Evolutionary conservation across 306 rosid genomes (phyloP), one percentile per base, ranked within the genome.

Genomic region (Trifolium pratense): DNA sequence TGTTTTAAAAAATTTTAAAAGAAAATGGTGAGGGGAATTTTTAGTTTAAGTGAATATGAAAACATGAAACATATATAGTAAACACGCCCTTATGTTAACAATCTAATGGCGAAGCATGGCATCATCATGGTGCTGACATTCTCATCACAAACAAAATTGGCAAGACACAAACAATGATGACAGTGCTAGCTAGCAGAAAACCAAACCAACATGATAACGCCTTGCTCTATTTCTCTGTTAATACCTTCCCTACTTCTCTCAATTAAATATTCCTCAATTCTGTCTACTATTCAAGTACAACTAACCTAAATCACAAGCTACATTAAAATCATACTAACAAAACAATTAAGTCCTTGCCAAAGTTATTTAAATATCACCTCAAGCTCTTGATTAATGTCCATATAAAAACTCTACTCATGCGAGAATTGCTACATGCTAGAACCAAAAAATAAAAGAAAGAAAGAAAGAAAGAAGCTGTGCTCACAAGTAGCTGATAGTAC

Each of bases 401-500:
- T 13, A 62, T 9, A 62, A 62, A 64, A 16, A 64, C 32, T 20
- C 9, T 40, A 23, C 21, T 43, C 71, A 66, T 66, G 18, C 39
- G 4, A 43, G 56, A 42, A 43, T 43, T 21, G 15, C 56, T 43
- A 77, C 48, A 64, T 51, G 66, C 18, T 63, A 23, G 20, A 63
- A 69, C 64, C 40, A 64, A 56, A 75, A 12, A 6, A 5, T 9
- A 18, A 52, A 52, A 1, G 16, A 40, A 21, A 6, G 31, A 26
- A 26, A 34, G 0, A 16, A 16, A 46, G 12, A 26, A 15, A 36
- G 18, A 20, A 58, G 65, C 51, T 59, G 42, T n/a, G 65, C 90
- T 83, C 76, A 91, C 98, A 39, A 88, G 92, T 23, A 93, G 70
- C 80, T 93, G 94, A 85, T 91, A 93, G 82, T 89, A 93, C 75